Percentiles rank a stretch among this genome's conserved stretches.
phyloP scores from a whole-genome alignment of 805 yeast species.

The Lachancea nothofagi region DNA sequence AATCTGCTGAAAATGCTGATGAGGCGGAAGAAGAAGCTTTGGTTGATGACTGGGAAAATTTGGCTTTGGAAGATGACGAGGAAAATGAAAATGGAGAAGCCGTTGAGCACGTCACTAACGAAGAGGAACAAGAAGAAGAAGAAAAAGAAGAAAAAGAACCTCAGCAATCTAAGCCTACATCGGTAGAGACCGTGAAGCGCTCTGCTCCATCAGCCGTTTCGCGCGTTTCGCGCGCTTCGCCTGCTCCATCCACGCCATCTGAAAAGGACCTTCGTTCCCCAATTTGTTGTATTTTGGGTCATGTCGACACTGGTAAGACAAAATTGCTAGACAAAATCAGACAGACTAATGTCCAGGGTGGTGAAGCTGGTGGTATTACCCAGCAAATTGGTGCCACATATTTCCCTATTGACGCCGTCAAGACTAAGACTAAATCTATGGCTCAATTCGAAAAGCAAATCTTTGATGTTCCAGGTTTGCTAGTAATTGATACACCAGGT shows the following conservation, averaged over 20 bases:
- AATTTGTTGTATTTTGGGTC: conserved; percentile 97
- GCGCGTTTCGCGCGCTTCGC: conserved; percentile 7
- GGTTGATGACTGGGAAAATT: conserved; percentile 82
- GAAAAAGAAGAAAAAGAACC: conserved; percentile 27
- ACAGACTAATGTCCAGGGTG: conserved; percentile 99
- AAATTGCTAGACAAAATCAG: conserved; percentile 94
- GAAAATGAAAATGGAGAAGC: conserved; percentile 42
- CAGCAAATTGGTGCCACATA: conserved; percentile 99
- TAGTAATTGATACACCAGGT: conserved; percentile 98
- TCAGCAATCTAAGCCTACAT: conserved; percentile 27
- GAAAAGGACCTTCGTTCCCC: conserved; percentile 85
- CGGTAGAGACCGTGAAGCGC: conserved; percentile 3
- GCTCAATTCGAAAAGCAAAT: conserved; percentile 74
- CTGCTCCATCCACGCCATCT: conserved; percentile 29
- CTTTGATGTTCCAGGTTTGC: conserved; percentile 93
- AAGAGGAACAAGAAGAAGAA: conserved; percentile 46
- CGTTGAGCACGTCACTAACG: no score
- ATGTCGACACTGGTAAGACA: conserved; percentile 99
- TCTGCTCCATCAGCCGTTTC: conserved; percentile 10
- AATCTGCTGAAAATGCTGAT: conserved; percentile 26
- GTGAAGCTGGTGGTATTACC: conserved; percentile 99
- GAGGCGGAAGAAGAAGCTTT: conserved; percentile 50
- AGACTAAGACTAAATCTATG: conserved; percentile 89
- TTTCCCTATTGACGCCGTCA: conserved; percentile 93
- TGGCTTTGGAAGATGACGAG: conserved; percentile 56